Conservation (phyloP, 331 rosid species). For the Phaseolus coccineus region DNA sequence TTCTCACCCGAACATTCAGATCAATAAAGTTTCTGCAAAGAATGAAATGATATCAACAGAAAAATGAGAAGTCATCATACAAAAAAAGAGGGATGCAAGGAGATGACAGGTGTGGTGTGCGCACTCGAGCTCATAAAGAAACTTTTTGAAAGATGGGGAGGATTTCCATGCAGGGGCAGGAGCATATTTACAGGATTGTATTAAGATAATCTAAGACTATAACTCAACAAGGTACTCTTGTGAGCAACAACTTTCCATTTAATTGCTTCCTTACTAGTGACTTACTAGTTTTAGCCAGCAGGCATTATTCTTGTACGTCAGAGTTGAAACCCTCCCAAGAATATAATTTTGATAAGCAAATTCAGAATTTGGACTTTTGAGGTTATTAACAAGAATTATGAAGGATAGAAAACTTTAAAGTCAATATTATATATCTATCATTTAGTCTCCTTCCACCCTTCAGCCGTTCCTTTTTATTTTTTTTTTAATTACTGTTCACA, state of each 20-base stretch:
- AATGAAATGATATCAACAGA: slow-evolving; percentile 1
- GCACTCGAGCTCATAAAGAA: no score
- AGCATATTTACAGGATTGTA: background rate
- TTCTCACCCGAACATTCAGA: slow-evolving; percentile 13
- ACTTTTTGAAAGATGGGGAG: background rate
- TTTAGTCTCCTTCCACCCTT: background rate
- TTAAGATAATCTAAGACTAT: background rate
- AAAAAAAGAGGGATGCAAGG: slow-evolving; percentile 7
- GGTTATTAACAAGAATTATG: background rate
- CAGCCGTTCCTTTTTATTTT: background rate
- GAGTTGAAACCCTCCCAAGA: background rate
- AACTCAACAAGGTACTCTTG: background rate
- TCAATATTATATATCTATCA: background rate
- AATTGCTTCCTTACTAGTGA: background rate
- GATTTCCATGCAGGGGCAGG: slow-evolving; percentile 16
- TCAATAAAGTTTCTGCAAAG: slow-evolving; percentile 5
- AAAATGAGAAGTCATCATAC: background rate
- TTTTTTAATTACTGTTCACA: background rate
- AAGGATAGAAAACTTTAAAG: background rate
- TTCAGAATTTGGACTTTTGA: background rate
- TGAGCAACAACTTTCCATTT: background rate
- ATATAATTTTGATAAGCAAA: background rate
- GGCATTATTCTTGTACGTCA: background rate
- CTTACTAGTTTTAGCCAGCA: background rate
- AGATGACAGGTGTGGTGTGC: background rate